Evolutionary conservation across 768 basidiomycete genomes (phyloP).

Genomic region (Dendrothele bispora): DNA sequence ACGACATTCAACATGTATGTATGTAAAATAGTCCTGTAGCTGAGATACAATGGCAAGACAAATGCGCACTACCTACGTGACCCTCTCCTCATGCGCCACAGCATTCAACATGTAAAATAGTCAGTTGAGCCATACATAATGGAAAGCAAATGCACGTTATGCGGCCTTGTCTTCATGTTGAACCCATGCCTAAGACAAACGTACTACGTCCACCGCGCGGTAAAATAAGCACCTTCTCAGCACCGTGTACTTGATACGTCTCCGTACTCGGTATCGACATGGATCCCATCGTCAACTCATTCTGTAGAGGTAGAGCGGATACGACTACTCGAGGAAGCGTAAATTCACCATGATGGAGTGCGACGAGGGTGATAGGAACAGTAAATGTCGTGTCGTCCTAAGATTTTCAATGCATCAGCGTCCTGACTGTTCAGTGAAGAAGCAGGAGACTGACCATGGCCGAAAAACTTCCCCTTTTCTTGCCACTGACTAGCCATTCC

Average conservation of each 20-base stretch:
- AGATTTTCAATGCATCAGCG: no score
- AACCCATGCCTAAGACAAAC: constrained; percentile 76
- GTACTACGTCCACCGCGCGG: constrained; percentile 83
- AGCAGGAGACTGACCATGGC: constrained; percentile 53
- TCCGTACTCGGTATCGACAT: constrained; percentile 66
- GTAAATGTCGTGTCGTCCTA: constrained; percentile 65
- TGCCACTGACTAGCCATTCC: constrained; percentile 89
- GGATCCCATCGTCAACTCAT: constrained; percentile 56
- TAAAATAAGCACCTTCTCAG: constrained; percentile 75
- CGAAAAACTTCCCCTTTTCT: constrained; percentile 80
- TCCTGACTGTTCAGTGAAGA: no score
- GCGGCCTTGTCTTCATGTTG: constrained; percentile 13
- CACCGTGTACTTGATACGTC: constrained; percentile 83
- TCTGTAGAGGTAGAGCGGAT: constrained; percentile 53
- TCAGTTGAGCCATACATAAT: background rate
- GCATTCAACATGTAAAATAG: background rate
- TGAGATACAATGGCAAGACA: background rate
- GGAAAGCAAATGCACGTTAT: background rate
- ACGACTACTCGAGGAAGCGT: constrained; percentile 67
- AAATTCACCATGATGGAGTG: constrained; percentile 82
- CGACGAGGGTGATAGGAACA: constrained; percentile 76
- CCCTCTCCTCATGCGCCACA: no score
- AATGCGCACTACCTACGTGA: no score
- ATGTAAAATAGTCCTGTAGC: no score
- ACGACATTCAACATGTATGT: background rate